phyloP scores from a whole-genome alignment of 306 rosid genomes.

The Cotoneaster glaucophyllus region DNA sequence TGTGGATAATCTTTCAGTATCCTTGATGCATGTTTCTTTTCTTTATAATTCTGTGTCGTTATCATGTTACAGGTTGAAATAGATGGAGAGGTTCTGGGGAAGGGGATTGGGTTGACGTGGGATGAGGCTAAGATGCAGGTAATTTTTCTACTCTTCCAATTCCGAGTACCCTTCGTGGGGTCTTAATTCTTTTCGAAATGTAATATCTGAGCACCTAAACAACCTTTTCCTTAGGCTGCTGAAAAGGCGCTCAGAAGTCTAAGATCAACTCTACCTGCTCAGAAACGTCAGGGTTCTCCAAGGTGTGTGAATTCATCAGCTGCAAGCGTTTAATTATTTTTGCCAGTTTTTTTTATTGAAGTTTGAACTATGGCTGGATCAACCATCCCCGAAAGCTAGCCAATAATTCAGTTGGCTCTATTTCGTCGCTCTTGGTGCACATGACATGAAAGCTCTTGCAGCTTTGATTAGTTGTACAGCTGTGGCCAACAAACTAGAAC shows the following conservation, averaged over 20 bases:
- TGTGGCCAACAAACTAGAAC: not conserved
- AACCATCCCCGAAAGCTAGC: not conserved
- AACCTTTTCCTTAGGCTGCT: conserved; percentile 56
- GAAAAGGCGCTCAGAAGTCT: conserved; percentile 85
- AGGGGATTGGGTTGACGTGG: conserved; percentile 80
- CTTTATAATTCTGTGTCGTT: not conserved
- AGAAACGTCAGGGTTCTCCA: conserved; percentile 73
- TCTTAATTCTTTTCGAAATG: conserved; percentile 5
- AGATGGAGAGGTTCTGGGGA: conserved; percentile 75
- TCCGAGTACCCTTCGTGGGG: not conserved
- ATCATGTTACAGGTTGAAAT: conserved; percentile 59
- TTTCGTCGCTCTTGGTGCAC: not conserved
- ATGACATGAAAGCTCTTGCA: not conserved
- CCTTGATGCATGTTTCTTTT: not conserved
- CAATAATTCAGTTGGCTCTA: not conserved
- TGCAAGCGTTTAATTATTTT: not conserved
- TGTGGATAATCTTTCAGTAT: not conserved
- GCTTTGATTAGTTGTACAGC: not conserved
- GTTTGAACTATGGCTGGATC: not conserved
- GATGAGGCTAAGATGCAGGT: conserved; percentile 91
- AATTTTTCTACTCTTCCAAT: not conserved
- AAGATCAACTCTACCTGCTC: conserved; percentile 46
- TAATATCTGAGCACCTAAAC: conserved; percentile 15
- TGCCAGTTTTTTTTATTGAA: not conserved
- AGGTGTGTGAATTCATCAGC: conserved; percentile 39